Evolutionary conservation across 331 rosid species (phyloP).

Genomic region (Cydonia oblonga): DNA sequence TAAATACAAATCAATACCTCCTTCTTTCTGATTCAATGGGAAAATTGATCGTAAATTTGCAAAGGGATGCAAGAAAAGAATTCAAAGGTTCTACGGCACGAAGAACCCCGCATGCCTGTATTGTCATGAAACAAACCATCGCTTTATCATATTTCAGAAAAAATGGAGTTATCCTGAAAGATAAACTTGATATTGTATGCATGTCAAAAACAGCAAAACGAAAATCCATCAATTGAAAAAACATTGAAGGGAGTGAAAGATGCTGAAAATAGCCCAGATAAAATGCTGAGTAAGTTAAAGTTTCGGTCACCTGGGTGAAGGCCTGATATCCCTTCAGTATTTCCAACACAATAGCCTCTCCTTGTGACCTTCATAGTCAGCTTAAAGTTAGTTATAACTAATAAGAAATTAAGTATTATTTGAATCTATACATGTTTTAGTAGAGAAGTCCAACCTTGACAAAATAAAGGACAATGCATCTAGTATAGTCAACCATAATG

Average conservation of each 20-base stretch:
- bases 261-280: background rate
- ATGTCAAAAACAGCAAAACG: background rate
- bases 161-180: constrained; percentile 2
- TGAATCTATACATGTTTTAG: constrained; percentile 3
- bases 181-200: constrained; percentile 9
- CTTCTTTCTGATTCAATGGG: constrained; percentile 69
- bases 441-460: constrained; percentile 48
- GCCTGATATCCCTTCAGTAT: constrained; percentile 96
- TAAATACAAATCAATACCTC: constrained; percentile 43
- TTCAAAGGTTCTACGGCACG: constrained; percentile 89
- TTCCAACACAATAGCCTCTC: constrained; percentile 97
- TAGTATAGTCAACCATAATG: constrained; percentile 84
- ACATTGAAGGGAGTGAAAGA: background rate
- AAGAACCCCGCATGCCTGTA: constrained; percentile 94
- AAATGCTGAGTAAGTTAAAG: background rate
- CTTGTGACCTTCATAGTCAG: constrained; percentile 70
- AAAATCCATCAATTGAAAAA: background rate
- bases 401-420: constrained; percentile 1
- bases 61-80: constrained; percentile 93
- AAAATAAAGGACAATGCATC: constrained; percentile 88
- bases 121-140: constrained; percentile 16
- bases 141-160: background rate
- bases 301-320: constrained; percentile 66
- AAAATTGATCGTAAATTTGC: constrained; percentile 90
- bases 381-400: constrained; percentile 14